Conservation (phyloP, 495 filamentous ascomycete genomes). For the Aspergillus incahuasiensis region DNA sequence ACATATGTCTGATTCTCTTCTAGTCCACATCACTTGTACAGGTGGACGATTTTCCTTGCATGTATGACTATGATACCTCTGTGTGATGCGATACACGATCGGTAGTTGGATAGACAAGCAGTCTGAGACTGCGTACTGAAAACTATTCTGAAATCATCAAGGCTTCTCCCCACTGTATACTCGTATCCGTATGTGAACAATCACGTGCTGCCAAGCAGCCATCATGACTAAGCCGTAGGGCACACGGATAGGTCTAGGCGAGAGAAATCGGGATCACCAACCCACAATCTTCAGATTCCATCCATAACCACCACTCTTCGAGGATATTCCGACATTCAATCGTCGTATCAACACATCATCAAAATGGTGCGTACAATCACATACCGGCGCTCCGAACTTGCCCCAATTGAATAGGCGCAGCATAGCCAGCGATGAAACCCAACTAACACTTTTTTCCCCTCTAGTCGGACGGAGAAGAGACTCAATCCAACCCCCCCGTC, state of each 20-base stretch:
- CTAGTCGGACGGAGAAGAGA: constrained; percentile 86
- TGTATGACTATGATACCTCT: constrained; percentile 52
- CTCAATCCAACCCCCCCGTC: constrained; percentile 60
- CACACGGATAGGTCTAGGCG: constrained; percentile 33
- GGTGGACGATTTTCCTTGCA: constrained; percentile 30
- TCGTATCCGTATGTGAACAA: no score
- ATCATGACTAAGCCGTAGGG: constrained; percentile 33
- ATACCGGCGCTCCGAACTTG: neutral
- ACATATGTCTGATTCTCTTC: constrained; percentile 43
- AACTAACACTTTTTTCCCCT: constrained; percentile 12
- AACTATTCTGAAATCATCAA: neutral
- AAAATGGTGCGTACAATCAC: constrained; percentile 38
- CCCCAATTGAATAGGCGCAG: neutral
- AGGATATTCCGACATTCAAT: constrained; percentile 57
- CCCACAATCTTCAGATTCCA: constrained; percentile 21
- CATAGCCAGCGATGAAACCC: neutral
- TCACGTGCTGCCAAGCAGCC: constrained; percentile 6
- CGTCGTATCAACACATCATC: constrained; percentile 23
- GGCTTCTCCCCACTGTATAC: no score
- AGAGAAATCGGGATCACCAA: constrained; percentile 26
- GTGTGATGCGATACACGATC: constrained; percentile 15
- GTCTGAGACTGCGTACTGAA: neutral
- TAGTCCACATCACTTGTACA: constrained; percentile 32
- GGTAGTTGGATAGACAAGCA: constrained; percentile 14
- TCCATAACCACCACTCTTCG: constrained; percentile 48